Percentiles rank a stretch among this genome's conserved stretches.
Evolutionary conservation across 2,329 filamentous ascomycete species (phyloP).

Genomic region (Botrytis porri): DNA sequence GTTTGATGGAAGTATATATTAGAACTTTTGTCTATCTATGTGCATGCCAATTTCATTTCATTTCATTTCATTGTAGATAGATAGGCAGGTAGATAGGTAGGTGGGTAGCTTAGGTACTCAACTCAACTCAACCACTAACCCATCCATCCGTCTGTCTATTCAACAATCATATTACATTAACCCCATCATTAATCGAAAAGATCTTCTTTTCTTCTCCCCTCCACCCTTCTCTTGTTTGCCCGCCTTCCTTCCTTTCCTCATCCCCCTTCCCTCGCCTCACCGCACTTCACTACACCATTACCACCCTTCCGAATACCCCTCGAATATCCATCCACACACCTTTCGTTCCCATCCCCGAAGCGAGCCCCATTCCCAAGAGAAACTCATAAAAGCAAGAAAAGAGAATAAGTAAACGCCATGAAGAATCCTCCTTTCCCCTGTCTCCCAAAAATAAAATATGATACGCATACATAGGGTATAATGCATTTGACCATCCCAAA

Average conservation of each 20-base stretch:
- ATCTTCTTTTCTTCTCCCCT: not conserved
- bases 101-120: not conserved
- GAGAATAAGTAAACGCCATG: not conserved
- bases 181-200: not conserved
- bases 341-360: not conserved
- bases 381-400: not conserved
- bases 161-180: not conserved
- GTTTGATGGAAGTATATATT: not conserved
- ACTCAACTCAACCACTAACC: not conserved
- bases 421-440: not conserved
- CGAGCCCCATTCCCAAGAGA: not conserved
- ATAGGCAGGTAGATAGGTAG: not conserved
- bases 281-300: not conserved
- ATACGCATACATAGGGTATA: conserved; percentile 10
- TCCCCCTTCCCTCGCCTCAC: not conserved
- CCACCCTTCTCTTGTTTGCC: no score
- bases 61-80: not conserved
- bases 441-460: not conserved
- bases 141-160: not conserved
- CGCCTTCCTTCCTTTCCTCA: no score
- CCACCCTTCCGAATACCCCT: not conserved
- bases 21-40: not conserved
- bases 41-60: not conserved
- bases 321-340: not conserved
- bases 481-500: not conserved